phyloP scores from a whole-genome alignment of 202 grass and related monocot genomes.

The Panicum hallii region DNA sequence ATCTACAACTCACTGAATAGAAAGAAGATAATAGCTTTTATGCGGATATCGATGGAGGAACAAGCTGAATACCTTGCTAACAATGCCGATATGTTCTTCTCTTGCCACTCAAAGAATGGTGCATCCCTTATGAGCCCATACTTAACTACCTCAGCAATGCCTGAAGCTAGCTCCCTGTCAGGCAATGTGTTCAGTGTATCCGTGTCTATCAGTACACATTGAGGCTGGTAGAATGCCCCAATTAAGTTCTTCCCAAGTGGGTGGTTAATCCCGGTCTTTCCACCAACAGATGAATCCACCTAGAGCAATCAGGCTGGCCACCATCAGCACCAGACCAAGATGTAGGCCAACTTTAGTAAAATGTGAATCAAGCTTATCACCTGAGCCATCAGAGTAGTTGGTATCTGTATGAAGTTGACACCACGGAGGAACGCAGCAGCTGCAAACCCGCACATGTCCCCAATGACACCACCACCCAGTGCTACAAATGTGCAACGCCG shows the following conservation, averaged over 20 bases:
- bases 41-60: constrained; percentile 7
- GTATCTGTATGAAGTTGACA: constrained; percentile 99
- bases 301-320: constrained; percentile 35
- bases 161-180: constrained; percentile 85
- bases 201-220: constrained; percentile 87
- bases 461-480: constrained; percentile 91
- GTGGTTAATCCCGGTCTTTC: constrained; percentile 95
- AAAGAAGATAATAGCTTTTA: neutral
- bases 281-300: constrained; percentile 98
- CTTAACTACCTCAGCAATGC: constrained; percentile 83
- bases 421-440: constrained; percentile 85
- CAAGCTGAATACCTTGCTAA: constrained; percentile 64
- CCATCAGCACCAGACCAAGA: constrained; percentile 39
- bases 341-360: constrained; percentile 22
- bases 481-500: constrained; percentile 88
- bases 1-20: neutral
- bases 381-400: constrained; percentile 95
- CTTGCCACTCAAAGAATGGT: constrained; percentile 95
- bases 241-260: constrained; percentile 87
- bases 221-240: constrained; percentile 89
- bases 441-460: constrained; percentile 96
- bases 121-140: constrained; percentile 97
- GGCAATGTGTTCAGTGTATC: constrained; percentile 89
- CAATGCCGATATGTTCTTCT: constrained; percentile 79
- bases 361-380: constrained; percentile 45